phyloP scores from a whole-genome alignment of 495 filamentous ascomycete species.

The Trichoderma erinaceum region DNA sequence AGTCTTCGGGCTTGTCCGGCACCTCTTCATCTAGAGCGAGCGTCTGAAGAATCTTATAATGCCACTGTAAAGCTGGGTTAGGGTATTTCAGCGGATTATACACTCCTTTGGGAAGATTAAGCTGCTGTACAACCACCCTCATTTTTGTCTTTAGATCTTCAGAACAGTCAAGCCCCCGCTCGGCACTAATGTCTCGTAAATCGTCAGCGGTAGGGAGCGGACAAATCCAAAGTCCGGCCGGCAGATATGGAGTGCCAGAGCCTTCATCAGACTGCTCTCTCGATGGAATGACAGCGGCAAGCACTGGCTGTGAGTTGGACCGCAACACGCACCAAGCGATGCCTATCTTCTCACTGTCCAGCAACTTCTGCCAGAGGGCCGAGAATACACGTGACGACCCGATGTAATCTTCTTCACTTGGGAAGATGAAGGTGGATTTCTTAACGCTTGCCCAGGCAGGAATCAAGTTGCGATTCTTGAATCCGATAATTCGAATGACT shows the following conservation, averaged over 20 bases:
- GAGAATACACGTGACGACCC: constrained; percentile 91
- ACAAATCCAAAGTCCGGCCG: constrained; percentile 84
- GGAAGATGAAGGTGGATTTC: constrained; percentile 88
- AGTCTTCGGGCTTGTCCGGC: constrained; percentile 73
- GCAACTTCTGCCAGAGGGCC: constrained; percentile 80
- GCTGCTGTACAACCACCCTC: constrained; percentile 71
- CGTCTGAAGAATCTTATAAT: constrained; percentile 90
- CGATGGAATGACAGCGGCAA: constrained; percentile 78
- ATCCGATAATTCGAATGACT: constrained; percentile 84
- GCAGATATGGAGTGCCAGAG: constrained; percentile 57
- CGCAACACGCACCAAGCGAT: constrained; percentile 87
- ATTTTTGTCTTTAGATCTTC: constrained; percentile 72
- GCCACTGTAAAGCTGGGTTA: constrained; percentile 95
- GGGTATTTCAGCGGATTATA: constrained; percentile 87
- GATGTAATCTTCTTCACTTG: constrained; percentile 81
- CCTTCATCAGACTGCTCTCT: constrained; percentile 56
- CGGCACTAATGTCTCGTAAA: constrained; percentile 63
- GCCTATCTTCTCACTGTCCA: constrained; percentile 68
- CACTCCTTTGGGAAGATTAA: constrained; percentile 79
- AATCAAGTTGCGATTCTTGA: constrained; percentile 72
- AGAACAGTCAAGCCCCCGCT: constrained; percentile 51
- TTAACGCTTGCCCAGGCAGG: constrained; percentile 81
- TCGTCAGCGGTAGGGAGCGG: constrained; percentile 90
- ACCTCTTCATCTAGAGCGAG: constrained; percentile 88
- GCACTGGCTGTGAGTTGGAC: constrained; percentile 64